These are phyloP conservation scores for Hericium erinaceus DNA, from an alignment of 768 basidiomycete species.

Conservation along the genomic window DNA sequence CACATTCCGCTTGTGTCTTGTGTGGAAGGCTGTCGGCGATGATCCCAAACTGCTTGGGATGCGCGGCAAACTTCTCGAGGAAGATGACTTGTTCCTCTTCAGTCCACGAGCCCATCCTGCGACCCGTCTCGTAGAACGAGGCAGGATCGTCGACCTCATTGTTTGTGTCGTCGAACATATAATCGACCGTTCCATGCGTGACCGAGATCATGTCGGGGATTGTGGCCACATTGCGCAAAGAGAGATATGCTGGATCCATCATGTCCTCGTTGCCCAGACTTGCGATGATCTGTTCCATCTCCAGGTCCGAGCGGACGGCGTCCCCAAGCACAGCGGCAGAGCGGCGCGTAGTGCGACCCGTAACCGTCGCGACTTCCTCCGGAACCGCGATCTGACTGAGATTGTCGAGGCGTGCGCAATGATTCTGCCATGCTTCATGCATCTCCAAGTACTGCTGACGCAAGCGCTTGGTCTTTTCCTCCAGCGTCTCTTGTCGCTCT, in stretches of 20 bases:
- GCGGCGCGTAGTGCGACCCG: constrained; percentile 60
- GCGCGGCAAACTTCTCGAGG: constrained; percentile 68
- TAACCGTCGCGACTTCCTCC: constrained; percentile 21
- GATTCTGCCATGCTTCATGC: constrained; percentile 64
- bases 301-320: constrained; percentile 87
- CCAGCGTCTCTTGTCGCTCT: constrained; percentile 38
- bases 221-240: constrained; percentile 71
- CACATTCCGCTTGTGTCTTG: constrained; percentile 85
- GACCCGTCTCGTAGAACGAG: constrained; percentile 66
- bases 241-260: constrained; percentile 87
- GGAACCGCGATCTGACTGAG: constrained; percentile 35
- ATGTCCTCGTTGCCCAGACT: constrained; percentile 86
- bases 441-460: constrained; percentile 57
- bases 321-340: constrained; percentile 69
- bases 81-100: constrained; percentile 74
- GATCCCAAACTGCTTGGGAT: constrained; percentile 94
- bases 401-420: constrained; percentile 63
- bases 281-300: constrained; percentile 97
- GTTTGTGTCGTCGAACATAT: constrained; percentile 78
- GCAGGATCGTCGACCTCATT: constrained; percentile 66
- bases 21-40: constrained; percentile 73
- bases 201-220: constrained; percentile 90
- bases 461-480: constrained; percentile 47
- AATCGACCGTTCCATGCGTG: constrained; percentile 47
- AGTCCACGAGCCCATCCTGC: constrained; percentile 82